phyloP scores from a whole-genome alignment of 441 rosid species.

The Mallotus japonicus region DNA sequence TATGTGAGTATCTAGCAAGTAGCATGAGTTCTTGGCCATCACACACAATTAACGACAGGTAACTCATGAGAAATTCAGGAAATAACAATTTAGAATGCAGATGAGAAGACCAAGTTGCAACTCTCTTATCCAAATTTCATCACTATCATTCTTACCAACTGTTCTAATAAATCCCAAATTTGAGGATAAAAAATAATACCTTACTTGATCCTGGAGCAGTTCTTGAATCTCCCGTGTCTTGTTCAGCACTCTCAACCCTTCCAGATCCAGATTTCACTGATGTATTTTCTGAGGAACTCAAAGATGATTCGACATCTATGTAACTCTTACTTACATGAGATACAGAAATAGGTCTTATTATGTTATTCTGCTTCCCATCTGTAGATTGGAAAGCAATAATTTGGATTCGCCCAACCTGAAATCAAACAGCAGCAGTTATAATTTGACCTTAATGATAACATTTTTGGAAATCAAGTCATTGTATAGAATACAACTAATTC shows the following conservation, averaged over 20 bases:
- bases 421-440: conserved; percentile 20
- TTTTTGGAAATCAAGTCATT: conserved; percentile 3
- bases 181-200: conserved; percentile 36
- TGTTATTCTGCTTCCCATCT: conserved; percentile 67
- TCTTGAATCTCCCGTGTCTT: conserved; percentile 73
- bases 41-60: not conserved
- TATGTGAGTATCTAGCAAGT: not conserved
- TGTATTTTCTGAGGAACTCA: conserved; percentile 61
- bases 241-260: conserved; percentile 46
- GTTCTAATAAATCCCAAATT: not conserved
- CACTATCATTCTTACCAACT: not conserved
- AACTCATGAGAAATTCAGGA: not conserved
- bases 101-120: not conserved
- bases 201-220: conserved; percentile 36
- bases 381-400: conserved; percentile 96
- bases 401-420: conserved; percentile 95
- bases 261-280: conserved; percentile 49
- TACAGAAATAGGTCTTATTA: conserved; percentile 45
- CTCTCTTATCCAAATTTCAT: not conserved
- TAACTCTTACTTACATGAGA: conserved; percentile 52
- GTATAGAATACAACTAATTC: conserved; percentile 15
- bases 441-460: conserved; percentile 18
- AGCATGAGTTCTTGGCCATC: not conserved
- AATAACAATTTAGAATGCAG: conserved; percentile 2
- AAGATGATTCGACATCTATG: conserved; percentile 71